These are phyloP conservation scores for Globisporangium iwayamae DNA, from an alignment of 352 stramenopile genomes.

Conservation along the genomic window DNA sequence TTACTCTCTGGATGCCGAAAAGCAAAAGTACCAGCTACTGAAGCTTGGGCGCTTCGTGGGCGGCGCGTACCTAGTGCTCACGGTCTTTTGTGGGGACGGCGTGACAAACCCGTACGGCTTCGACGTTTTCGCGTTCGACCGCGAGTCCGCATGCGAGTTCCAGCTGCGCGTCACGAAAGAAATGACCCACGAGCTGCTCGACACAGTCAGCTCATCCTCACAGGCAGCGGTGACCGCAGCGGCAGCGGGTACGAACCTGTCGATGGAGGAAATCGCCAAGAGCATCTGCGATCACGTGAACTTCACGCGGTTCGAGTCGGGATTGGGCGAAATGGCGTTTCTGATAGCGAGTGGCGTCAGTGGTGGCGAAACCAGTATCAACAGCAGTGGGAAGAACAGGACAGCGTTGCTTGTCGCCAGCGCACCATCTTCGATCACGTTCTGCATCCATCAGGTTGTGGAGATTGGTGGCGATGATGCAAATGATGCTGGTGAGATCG, in stretches of 20 bases:
- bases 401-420: slow-evolving; percentile 26
- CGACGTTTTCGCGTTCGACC: slow-evolving; percentile 55
- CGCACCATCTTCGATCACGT: slow-evolving; percentile 21
- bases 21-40: slow-evolving; percentile 52
- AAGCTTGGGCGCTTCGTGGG: slow-evolving; percentile 65
- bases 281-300: slow-evolving; percentile 61
- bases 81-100: slow-evolving; percentile 64
- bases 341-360: slow-evolving; percentile 24
- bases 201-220: slow-evolving; percentile 48
- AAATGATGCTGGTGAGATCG: neutral
- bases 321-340: slow-evolving; percentile 48
- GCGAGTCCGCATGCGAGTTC: slow-evolving; percentile 44
- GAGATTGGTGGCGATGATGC: slow-evolving; percentile 9
- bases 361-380: slow-evolving; percentile 9
- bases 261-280: slow-evolving; percentile 62
- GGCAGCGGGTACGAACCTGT: slow-evolving; percentile 62
- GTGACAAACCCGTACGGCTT: slow-evolving; percentile 68
- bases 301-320: slow-evolving; percentile 34
- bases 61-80: slow-evolving; percentile 60
- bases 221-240: slow-evolving; percentile 55
- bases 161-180: slow-evolving; percentile 52
- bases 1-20: slow-evolving; percentile 10
- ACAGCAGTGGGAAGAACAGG: slow-evolving; percentile 7
- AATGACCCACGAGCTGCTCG: slow-evolving; percentile 57
- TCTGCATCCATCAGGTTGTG: slow-evolving; percentile 41